A percentile compares a stretch with the other conserved stretches of the same genome.
These are phyloP conservation scores for Arthroderma sp. DNA, from an alignment of 2,329 filamentous ascomycete genomes.

Conservation along the genomic window DNA sequence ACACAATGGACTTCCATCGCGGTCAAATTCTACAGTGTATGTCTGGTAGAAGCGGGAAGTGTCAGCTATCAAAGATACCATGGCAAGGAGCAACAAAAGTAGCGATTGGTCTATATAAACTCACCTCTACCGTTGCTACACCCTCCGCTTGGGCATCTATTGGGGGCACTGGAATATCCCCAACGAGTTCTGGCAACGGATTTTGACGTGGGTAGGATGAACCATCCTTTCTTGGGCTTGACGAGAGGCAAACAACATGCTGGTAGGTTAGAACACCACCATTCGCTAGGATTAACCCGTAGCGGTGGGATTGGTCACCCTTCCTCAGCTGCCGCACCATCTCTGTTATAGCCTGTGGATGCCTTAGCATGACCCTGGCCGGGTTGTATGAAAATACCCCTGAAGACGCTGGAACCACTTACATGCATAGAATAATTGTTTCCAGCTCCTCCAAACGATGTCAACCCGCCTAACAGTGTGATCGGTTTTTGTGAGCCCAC, in stretches of 20 bases:
- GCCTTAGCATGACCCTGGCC: not conserved
- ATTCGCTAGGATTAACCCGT: constrained; percentile 51
- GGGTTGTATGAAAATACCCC: not conserved
- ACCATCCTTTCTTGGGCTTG: constrained; percentile 25
- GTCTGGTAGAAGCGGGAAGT: constrained; percentile 29
- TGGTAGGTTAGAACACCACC: constrained; percentile 55
- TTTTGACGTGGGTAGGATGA: constrained; percentile 36
- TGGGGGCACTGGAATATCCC: constrained; percentile 27
- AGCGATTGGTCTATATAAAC: constrained; percentile 6
- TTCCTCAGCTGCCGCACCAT: constrained; percentile 42
- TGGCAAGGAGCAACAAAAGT: not conserved
- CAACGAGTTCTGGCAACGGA: constrained; percentile 32
- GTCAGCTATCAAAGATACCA: not conserved
- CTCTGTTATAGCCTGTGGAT: constrained; percentile 36
- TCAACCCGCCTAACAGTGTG: constrained; percentile 52
- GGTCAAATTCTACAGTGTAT: constrained; percentile 46
- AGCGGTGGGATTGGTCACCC: constrained; percentile 26
- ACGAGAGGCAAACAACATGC: constrained; percentile 47
- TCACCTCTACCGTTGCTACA: constrained; percentile 41
- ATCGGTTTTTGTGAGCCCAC: constrained; percentile 37
- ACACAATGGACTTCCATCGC: constrained; percentile 35
- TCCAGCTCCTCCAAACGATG: constrained; percentile 56
- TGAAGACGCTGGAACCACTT: constrained; percentile 10
- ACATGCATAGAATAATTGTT: constrained; percentile 62
- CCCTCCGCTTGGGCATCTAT: constrained; percentile 36